These are phyloP conservation scores for Penicillium sp. DNA, from an alignment of 2,329 filamentous ascomycete genomes.

Conservation along the genomic window DNA sequence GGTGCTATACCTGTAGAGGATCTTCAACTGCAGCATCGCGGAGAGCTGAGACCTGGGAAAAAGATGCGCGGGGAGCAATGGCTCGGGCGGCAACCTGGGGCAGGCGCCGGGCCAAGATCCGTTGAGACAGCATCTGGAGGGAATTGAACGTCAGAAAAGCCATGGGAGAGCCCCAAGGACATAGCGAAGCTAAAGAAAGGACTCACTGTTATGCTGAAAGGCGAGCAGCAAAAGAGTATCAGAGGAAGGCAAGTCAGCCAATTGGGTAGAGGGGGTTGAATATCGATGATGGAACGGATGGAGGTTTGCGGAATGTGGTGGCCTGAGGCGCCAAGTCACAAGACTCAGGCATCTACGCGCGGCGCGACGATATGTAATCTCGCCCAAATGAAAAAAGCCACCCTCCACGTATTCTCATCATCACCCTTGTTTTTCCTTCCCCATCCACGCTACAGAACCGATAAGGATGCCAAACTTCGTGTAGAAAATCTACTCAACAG, in stretches of 20 bases:
- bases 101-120: constrained; percentile 43
- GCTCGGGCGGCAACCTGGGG: constrained; percentile 39
- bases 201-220: constrained; percentile 30
- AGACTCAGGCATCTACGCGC: constrained; percentile 15
- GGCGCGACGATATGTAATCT: constrained; percentile 29
- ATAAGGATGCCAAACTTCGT: constrained; percentile 46
- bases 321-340: constrained; percentile 19
- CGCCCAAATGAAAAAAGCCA: constrained; percentile 42
- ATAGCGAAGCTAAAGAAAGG: background rate
- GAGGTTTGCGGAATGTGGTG: constrained; percentile 25
- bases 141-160: constrained; percentile 23
- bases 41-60: constrained; percentile 41
- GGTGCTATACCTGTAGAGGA: constrained; percentile 41
- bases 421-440: constrained; percentile 31
- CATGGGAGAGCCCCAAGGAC: background rate
- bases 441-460: constrained; percentile 41
- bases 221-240: constrained; percentile 19
- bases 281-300: constrained; percentile 30
- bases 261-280: constrained; percentile 22
- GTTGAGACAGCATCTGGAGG: constrained; percentile 45
- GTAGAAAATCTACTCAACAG: constrained; percentile 31
- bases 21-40: constrained; percentile 41
- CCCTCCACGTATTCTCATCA: constrained; percentile 37
- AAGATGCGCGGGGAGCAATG: constrained; percentile 39
- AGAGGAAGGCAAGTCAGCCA: constrained; percentile 18